A percentile compares a stretch with the other conserved stretches of the same genome.
phyloP scores from a whole-genome alignment of 441 rosid species.

The Euphorbia schlechtendalii region DNA sequence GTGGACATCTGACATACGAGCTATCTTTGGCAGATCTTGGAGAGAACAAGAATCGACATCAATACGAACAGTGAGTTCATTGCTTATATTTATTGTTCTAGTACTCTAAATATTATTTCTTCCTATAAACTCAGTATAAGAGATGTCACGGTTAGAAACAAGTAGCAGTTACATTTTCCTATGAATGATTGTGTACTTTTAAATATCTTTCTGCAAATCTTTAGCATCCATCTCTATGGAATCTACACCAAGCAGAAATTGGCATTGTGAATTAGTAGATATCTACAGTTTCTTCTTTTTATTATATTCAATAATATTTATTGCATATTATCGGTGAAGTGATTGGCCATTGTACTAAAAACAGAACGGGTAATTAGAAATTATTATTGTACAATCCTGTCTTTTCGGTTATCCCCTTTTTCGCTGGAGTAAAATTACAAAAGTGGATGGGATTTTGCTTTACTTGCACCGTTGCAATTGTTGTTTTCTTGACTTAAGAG shows the following conservation, averaged over 20 bases:
- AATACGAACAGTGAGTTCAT: constrained; percentile 44
- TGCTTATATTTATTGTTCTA: neutral
- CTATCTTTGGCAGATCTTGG: constrained; percentile 63
- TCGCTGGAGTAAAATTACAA: neutral
- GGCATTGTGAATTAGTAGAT: no score
- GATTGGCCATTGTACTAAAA: neutral
- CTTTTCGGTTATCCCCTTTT: neutral
- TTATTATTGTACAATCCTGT: neutral
- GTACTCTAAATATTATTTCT: neutral
- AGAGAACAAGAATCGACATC: constrained; percentile 54
- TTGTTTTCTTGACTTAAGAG: neutral
- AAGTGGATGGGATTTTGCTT: neutral
- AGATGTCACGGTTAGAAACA: no score
- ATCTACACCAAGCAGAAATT: neutral
- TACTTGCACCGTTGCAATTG: neutral
- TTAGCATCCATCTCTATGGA: neutral
- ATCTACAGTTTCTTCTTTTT: neutral
- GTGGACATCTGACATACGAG: constrained; percentile 52
- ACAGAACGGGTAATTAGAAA: neutral
- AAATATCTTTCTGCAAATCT: neutral
- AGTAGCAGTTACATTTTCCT: no score
- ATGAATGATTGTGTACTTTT: no score
- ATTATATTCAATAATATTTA: neutral
- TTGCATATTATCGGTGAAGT: neutral
- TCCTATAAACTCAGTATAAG: neutral